Percentiles rank a stretch among this genome's conserved stretches.
Evolutionary conservation across 208 protist genomes (phyloP).

Genomic region (Trypanosoma congolense): DNA sequence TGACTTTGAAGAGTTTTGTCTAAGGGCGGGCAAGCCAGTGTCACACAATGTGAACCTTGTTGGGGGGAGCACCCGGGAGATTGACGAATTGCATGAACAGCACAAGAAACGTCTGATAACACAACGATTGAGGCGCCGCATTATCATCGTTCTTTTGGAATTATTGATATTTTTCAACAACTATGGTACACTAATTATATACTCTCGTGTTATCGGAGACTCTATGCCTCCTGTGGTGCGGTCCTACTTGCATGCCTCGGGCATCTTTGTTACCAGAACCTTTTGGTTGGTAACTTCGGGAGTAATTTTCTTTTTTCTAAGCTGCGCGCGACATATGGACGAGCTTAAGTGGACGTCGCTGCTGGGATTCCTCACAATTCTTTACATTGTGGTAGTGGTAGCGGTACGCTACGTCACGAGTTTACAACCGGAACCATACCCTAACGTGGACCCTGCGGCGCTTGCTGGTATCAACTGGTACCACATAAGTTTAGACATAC

Average conservation of each 20-base stretch:
- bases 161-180: slow-evolving; percentile 62
- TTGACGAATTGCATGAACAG: slow-evolving; percentile 13
- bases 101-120: slow-evolving; percentile 29
- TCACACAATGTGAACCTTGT: slow-evolving; percentile 1
- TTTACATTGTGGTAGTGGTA: slow-evolving; percentile 72
- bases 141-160: slow-evolving; percentile 51
- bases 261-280: slow-evolving; percentile 27
- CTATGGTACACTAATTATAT: slow-evolving; percentile 66
- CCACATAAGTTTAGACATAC: slow-evolving; percentile 23
- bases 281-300: slow-evolving; percentile 59
- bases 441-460: slow-evolving; percentile 31
- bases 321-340: slow-evolving; percentile 70
- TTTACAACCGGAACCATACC: slow-evolving; percentile 24
- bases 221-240: slow-evolving; percentile 58
- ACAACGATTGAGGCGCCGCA: slow-evolving; percentile 36
- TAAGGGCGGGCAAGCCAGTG: neutral
- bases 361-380: slow-evolving; percentile 77
- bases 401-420: slow-evolving; percentile 53
- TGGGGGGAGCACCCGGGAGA: slow-evolving; percentile 11
- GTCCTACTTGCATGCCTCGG: slow-evolving; percentile 23
- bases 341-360: slow-evolving; percentile 82
- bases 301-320: slow-evolving; percentile 64
- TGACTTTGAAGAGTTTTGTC: slow-evolving; percentile 44
- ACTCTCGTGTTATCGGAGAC: slow-evolving; percentile 61
- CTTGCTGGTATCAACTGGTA: slow-evolving; percentile 41